Percentiles rank a stretch among this genome's conserved stretches.
Conservation (phyloP, 2,329 filamentous ascomycete species). For the Periconia sp. region DNA sequence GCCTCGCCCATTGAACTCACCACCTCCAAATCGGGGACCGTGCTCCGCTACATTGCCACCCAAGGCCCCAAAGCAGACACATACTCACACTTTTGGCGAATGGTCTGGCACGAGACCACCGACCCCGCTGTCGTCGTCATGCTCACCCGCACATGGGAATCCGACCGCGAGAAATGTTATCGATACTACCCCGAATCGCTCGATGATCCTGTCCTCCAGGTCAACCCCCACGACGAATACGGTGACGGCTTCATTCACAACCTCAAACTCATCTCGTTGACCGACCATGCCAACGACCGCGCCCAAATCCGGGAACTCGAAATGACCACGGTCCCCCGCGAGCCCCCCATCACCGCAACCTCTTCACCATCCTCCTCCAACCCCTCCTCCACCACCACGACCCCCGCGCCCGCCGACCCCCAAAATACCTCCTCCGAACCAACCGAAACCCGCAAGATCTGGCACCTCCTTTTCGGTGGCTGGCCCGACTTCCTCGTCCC, state of each 20-base stretch:
- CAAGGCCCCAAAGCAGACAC: constrained; percentile 82
- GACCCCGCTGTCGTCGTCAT: constrained; percentile 79
- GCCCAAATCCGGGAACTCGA: constrained; percentile 74
- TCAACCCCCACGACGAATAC: constrained; percentile 68
- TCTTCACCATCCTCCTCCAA: background rate
- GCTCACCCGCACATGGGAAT: constrained; percentile 87
- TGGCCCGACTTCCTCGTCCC: constrained; percentile 94
- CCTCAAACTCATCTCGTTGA: constrained; percentile 62
- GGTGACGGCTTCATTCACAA: constrained; percentile 67
- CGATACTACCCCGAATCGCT: constrained; percentile 73
- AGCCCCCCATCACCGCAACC: background rate
- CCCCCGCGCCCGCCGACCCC: background rate
- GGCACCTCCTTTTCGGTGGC: constrained; percentile 80
- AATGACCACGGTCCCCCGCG: constrained; percentile 29
- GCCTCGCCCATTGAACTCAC: constrained; percentile 50
- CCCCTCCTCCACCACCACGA: background rate
- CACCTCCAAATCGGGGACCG: constrained; percentile 42
- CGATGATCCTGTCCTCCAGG: constrained; percentile 45
- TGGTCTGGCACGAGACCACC: constrained; percentile 84
- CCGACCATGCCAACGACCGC: constrained; percentile 58
- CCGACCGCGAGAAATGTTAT: constrained; percentile 77
- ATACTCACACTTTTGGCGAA: constrained; percentile 87
- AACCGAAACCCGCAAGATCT: constrained; percentile 65
- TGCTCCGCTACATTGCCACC: constrained; percentile 80
- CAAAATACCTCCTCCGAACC: constrained; percentile 39